Conservation (phyloP, 2,329 filamentous ascomycete genomes). For the Colletotrichum acutatum region DNA sequence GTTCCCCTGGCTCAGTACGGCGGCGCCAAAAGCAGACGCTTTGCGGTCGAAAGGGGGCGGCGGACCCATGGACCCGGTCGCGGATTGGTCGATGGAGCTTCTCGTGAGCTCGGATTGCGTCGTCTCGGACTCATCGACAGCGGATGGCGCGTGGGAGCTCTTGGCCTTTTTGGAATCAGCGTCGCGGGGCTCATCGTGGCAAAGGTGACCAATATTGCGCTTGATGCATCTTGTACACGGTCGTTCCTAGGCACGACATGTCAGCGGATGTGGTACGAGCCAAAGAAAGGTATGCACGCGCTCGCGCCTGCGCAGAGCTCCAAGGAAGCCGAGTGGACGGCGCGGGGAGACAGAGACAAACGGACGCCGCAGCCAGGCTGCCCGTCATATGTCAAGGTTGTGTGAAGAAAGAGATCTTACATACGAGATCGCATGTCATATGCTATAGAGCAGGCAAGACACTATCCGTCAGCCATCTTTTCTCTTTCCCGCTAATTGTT, state of each 20-base stretch:
- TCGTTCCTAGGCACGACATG: conserved; percentile 74
- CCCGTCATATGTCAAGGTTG: neutral
- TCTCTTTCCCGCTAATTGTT: conserved; percentile 6
- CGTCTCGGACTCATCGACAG: conserved; percentile 70
- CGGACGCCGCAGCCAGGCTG: conserved; percentile 16
- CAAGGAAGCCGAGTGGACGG: conserved; percentile 28
- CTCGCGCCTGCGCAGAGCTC: neutral
- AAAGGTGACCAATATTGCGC: conserved; percentile 97
- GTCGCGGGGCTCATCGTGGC: conserved; percentile 96
- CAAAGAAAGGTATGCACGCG: conserved; percentile 26
- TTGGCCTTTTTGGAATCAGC: conserved; percentile 83
- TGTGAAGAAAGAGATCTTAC: conserved; percentile 49
- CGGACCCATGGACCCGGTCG: conserved; percentile 64
- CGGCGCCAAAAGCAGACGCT: conserved; percentile 34
- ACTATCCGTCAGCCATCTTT: conserved; percentile 57
- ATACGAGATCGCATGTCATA: conserved; percentile 93
- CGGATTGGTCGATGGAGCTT: conserved; percentile 64
- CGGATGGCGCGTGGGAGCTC: conserved; percentile 66
- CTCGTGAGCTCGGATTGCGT: conserved; percentile 59
- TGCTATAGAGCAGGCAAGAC: conserved; percentile 67
- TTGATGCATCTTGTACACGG: conserved; percentile 98
- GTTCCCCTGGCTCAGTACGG: conserved; percentile 59
- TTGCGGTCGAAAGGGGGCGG: conserved; percentile 57
- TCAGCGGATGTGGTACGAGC: conserved; percentile 44
- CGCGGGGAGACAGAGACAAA: conserved; percentile 21